A percentile compares a stretch with the other conserved stretches of the same genome.
Evolutionary conservation across 805 yeast species (phyloP).

Genomic region (Pichia scutulata): DNA sequence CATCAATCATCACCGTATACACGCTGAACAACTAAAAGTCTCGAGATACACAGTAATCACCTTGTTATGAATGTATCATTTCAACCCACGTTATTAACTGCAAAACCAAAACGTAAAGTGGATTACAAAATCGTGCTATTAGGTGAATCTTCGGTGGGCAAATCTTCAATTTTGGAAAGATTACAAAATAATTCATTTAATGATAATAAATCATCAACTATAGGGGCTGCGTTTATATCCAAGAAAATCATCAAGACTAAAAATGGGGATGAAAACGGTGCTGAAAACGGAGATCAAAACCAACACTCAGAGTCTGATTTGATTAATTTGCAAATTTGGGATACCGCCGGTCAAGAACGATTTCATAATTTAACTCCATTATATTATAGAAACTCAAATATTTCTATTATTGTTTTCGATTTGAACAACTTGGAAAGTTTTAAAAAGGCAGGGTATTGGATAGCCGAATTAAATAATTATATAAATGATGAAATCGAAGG

Average conservation of each 20-base stretch:
- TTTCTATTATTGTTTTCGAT: slow-evolving; percentile 87
- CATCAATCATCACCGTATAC: too few relatives aligned
- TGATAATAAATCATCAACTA: slow-evolving; percentile 77
- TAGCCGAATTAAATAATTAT: slow-evolving; percentile 55
- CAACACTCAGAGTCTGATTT: too few relatives aligned
- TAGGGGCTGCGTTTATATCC: slow-evolving; percentile 97
- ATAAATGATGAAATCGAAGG: slow-evolving; percentile 8
- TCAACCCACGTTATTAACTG: slow-evolving; percentile 1
- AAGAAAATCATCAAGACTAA: slow-evolving; percentile 46
- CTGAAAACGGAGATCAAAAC: too few relatives aligned
- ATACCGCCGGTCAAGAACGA: slow-evolving; percentile 94
- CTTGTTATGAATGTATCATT: background rate
- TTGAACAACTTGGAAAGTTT: slow-evolving; percentile 48
- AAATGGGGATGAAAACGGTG: too few relatives aligned
- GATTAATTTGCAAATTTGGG: slow-evolving; percentile 70
- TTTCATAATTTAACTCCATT: slow-evolving; percentile 78
- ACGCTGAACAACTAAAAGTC: too few relatives aligned
- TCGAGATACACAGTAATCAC: too few relatives aligned
- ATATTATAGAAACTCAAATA: slow-evolving; percentile 73
- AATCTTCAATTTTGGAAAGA: slow-evolving; percentile 70
- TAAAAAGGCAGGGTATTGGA: slow-evolving; percentile 79
- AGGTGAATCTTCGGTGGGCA: slow-evolving; percentile 56
- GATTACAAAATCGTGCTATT: slow-evolving; percentile 31
- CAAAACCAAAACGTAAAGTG: slow-evolving; percentile 22
- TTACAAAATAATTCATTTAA: slow-evolving; percentile 70